A percentile compares a stretch with the other conserved stretches of the same genome.
phyloP scores from a whole-genome alignment of 1,284 basidiomycete genomes.

The Athelia psychrophila region DNA sequence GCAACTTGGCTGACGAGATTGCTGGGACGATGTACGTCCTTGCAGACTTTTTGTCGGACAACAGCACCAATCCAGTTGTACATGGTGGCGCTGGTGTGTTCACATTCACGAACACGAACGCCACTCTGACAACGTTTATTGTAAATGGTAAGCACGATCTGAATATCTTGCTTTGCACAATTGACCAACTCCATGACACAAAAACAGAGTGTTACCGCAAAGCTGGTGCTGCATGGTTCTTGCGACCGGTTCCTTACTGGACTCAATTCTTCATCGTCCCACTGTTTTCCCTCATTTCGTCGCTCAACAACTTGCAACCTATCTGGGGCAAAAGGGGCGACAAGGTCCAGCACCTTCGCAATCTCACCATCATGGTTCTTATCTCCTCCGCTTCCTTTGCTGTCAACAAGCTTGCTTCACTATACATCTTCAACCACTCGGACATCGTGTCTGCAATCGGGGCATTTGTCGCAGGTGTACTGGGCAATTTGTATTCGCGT shows the following conservation, averaged over 20 bases:
- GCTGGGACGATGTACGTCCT: conserved; percentile 49
- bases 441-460: conserved; percentile 86
- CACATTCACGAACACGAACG: conserved; percentile 63
- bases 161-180: no score
- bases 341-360: conserved; percentile 24
- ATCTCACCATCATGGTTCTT: conserved; percentile 81
- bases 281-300: conserved; percentile 72
- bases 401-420: conserved; percentile 77
- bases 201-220: conserved; percentile 66
- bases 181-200: no score
- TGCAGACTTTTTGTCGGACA: conserved; percentile 69
- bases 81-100: conserved; percentile 61
- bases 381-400: conserved; percentile 81
- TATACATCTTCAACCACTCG: conserved; percentile 83
- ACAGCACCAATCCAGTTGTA: conserved; percentile 43
- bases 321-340: conserved; percentile 41
- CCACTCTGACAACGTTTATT: conserved; percentile 42
- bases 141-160: conserved; percentile 20
- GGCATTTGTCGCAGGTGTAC: conserved; percentile 78
- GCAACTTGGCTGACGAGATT: conserved; percentile 48
- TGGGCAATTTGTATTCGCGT: conserved; percentile 83
- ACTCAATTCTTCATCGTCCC: conserved; percentile 80
- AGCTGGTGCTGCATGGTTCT: conserved; percentile 67
- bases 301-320: conserved; percentile 78
- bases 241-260: conserved; percentile 76